Evolutionary conservation across 192 early-diverging fungal species (phyloP).

Genomic region (Coemansia sp.): DNA sequence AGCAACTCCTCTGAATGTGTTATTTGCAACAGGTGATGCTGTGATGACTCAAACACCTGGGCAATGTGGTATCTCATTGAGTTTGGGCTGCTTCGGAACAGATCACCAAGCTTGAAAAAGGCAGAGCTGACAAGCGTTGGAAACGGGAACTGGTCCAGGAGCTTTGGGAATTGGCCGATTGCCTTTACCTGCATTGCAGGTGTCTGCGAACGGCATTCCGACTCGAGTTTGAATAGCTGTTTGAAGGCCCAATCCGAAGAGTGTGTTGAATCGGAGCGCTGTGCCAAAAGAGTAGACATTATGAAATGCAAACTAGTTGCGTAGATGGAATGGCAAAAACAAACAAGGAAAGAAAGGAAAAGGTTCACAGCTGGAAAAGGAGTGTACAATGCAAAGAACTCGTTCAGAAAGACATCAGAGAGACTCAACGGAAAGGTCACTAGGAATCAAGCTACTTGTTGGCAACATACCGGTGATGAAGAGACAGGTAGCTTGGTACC

Average conservation of each 20-base stretch:
- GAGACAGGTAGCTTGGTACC: slow-evolving; percentile 5
- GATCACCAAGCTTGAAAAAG: slow-evolving; percentile 55
- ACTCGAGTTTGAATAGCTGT: slow-evolving; percentile 54
- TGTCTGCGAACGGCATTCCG: slow-evolving; percentile 39
- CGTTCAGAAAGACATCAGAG: too few species aligned
- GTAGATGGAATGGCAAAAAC: neutral
- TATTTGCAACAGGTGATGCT: slow-evolving; percentile 43
- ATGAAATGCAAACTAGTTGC: neutral
- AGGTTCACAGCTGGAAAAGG: neutral
- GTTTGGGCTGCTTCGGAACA: slow-evolving; percentile 51
- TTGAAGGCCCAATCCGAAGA: slow-evolving; percentile 56
- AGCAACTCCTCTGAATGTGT: slow-evolving; percentile 51
- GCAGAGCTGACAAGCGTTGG: slow-evolving; percentile 54
- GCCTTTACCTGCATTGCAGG: slow-evolving; percentile 50
- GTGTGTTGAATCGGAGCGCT: slow-evolving; percentile 12
- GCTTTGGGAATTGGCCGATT: slow-evolving; percentile 51
- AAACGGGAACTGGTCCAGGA: slow-evolving; percentile 56
- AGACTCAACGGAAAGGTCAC: too few species aligned
- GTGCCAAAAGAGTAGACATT: slow-evolving; percentile 14
- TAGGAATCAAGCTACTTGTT: neutral
- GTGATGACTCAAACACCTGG: slow-evolving; percentile 43
- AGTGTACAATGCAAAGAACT: too few species aligned
- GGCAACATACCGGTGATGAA: slow-evolving; percentile 4
- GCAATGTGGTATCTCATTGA: slow-evolving; percentile 54
- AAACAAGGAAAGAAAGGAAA: neutral